A percentile compares a stretch with the other conserved stretches of the same genome.
Evolutionary conservation across 1,139 yeast genomes (phyloP).

Genomic region (Kodamaea suecica): DNA sequence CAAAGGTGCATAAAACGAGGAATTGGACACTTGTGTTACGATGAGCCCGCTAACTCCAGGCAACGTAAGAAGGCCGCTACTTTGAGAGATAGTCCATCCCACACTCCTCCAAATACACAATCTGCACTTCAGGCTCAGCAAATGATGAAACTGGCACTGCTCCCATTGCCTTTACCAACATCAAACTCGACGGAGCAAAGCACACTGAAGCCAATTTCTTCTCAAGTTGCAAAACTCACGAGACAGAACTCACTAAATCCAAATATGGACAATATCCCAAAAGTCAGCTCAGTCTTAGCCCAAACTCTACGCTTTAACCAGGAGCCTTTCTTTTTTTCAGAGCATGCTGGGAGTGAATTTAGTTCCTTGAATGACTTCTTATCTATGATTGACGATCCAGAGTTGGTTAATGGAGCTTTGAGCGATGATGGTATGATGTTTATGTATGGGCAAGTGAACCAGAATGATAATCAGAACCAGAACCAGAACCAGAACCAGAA

Average conservation of each 20-base stretch:
- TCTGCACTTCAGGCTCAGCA: conserved; percentile 3
- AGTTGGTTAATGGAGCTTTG: conserved; percentile 51
- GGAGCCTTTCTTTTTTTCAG: conserved; percentile 79
- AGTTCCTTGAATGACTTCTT: conserved; percentile 86
- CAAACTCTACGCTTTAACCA: conserved; percentile 53
- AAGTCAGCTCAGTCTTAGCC: conserved; percentile 32
- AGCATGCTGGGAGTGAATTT: conserved; percentile 92
- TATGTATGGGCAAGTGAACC: conserved; percentile 17
- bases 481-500: conserved; percentile 3
- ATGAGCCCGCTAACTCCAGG: conserved; percentile 56
- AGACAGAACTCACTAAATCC: conserved; percentile 3
- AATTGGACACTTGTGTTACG: conserved; percentile 86
- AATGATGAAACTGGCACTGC: conserved; percentile 1
- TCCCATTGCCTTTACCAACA: conserved; percentile 7
- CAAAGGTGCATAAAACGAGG: conserved; percentile 82
- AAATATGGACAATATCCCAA: conserved; percentile 13
- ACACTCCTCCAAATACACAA: conserved; percentile 10
- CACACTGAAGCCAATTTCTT: conserved; percentile 1
- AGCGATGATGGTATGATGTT: conserved; percentile 34
- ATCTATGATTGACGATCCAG: conserved; percentile 87
- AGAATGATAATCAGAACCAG: not conserved
- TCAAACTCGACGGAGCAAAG: conserved; percentile 7
- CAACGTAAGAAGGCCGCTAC: conserved; percentile 42
- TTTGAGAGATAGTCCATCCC: conserved; percentile 13
- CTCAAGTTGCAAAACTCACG: conserved; percentile 1